Base-by-base conservation (phyloP, 345 rosid genomes). In the Camelina neglecta region DNA sequence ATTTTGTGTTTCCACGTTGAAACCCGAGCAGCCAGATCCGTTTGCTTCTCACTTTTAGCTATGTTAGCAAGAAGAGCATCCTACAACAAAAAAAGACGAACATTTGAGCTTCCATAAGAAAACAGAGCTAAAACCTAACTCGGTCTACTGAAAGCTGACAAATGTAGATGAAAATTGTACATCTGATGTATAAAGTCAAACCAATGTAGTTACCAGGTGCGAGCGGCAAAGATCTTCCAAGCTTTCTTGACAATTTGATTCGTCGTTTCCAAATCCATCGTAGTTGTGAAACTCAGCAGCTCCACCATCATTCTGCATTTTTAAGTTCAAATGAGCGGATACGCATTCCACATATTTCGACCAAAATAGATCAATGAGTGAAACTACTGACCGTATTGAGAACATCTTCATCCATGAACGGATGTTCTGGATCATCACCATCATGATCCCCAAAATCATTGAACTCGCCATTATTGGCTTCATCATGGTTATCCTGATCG, bases 151-250 rank as follows among this genome's bases (percentile, higher is more conserved):
- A 54, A 54, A 59, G 47, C 23, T 8, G 65, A 48, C 57, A 55
- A 5, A 47, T 4, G 45, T 47, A 58, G 31, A 20, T 58, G 47
- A 55, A 48, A 31, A 73, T 2, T 45, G 47, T 20, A 29, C 23
- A 41, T 69, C 33, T 38, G 29, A 0, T 7, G 35, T 7, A 57
- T 11, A 56, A 21, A 75, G 69, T 7, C 41, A 66, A 58, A 58
- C 68, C 56, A 65, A 33, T 78, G 54, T 74, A 45, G 42, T 86
- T 85, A 95, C 99, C 47, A 95, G 86, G 83, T 95, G 99, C 72
- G 93, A 90, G 51, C 90, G 96, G 74, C 98, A 95, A 56, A 95
- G 97, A 83, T 92, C 98, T 85, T 90, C 98, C 67, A 95, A 83
- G 85, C 85, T 95, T 78, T 86, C 84, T 80, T 83, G 88, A 77